These are phyloP conservation scores for Leptoxyphium fumago DNA, from an alignment of 2,329 filamentous ascomycete genomes.

Conservation along the genomic window DNA sequence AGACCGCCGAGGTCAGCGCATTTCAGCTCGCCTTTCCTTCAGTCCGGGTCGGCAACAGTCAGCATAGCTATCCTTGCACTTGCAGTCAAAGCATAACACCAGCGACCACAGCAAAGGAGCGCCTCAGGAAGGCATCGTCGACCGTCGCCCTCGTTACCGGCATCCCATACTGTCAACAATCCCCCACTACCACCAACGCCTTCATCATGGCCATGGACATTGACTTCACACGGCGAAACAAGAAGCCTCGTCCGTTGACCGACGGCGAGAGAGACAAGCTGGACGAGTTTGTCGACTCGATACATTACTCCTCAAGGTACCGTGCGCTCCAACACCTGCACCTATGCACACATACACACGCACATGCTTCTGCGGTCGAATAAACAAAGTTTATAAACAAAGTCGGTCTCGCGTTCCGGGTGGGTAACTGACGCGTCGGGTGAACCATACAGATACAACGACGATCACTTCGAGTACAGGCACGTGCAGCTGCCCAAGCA, in stretches of 20 bases:
- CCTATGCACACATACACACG: background rate
- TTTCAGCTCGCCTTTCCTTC: too few species aligned
- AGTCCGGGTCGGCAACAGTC: too few species aligned
- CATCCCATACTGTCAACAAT: too few species aligned
- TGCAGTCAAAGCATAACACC: too few species aligned
- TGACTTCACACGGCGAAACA: slow-evolving; percentile 75
- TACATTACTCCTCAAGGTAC: slow-evolving; percentile 89
- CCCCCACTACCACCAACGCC: too few species aligned
- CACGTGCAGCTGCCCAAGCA: slow-evolving; percentile 95
- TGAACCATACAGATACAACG: slow-evolving; percentile 57
- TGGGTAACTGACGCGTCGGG: background rate
- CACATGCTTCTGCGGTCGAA: too few species aligned
- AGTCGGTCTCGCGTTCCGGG: background rate
- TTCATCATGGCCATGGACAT: slow-evolving; percentile 39
- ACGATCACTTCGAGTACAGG: slow-evolving; percentile 87
- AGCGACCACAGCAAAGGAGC: too few species aligned
- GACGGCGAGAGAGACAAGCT: slow-evolving; percentile 70
- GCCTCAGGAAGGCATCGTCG: too few species aligned
- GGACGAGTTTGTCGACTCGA: slow-evolving; percentile 82
- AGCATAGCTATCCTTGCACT: too few species aligned
- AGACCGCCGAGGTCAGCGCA: too few species aligned
- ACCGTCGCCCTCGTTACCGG: too few species aligned
- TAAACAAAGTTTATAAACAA: background rate
- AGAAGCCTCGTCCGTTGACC: slow-evolving; percentile 62
- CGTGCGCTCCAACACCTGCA: slow-evolving; percentile 12